phyloP scores from a whole-genome alignment of 345 rosid species.

The Citrus trifoliata region DNA sequence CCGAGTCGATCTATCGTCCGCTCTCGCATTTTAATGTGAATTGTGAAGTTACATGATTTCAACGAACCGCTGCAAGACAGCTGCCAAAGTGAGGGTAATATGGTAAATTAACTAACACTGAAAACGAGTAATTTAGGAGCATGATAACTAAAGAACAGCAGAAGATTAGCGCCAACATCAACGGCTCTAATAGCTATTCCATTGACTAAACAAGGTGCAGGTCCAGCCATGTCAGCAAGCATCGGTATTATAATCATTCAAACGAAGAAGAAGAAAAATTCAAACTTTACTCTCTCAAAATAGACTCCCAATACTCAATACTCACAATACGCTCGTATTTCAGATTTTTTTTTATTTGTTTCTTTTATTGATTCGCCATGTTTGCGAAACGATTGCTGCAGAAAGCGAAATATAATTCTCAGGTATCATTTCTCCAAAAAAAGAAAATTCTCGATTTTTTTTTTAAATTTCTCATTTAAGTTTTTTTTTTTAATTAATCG shows the following conservation, averaged over 20 bases:
- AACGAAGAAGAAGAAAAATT: not conserved
- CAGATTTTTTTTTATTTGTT: not conserved
- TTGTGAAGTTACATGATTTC: not conserved
- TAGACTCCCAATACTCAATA: not conserved
- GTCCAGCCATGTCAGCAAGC: constrained; percentile 12
- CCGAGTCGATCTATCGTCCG: not conserved
- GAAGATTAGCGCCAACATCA: not conserved
- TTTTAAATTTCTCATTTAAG: not conserved
- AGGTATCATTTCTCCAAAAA: constrained; percentile 20
- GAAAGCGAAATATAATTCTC: constrained; percentile 33
- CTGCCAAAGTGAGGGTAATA: not conserved
- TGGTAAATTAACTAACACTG: fast-evolving
- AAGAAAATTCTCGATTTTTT: not conserved
- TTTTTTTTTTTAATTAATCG: not conserved
- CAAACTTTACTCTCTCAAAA: not conserved
- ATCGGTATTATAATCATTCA: constrained; percentile 22
- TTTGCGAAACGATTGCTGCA: constrained; percentile 41
- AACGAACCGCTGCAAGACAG: not conserved
- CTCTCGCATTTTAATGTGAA: not conserved
- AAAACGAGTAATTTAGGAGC: too few relatives aligned
- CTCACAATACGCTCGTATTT: not conserved
- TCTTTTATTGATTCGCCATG: constrained; percentile 21
- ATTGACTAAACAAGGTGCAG: constrained; percentile 9
- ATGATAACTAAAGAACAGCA: not conserved
- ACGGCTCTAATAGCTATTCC: not conserved